Conservation (phyloP, 352 stramenopile genomes). For the Globisporangium takayamanum region DNA sequence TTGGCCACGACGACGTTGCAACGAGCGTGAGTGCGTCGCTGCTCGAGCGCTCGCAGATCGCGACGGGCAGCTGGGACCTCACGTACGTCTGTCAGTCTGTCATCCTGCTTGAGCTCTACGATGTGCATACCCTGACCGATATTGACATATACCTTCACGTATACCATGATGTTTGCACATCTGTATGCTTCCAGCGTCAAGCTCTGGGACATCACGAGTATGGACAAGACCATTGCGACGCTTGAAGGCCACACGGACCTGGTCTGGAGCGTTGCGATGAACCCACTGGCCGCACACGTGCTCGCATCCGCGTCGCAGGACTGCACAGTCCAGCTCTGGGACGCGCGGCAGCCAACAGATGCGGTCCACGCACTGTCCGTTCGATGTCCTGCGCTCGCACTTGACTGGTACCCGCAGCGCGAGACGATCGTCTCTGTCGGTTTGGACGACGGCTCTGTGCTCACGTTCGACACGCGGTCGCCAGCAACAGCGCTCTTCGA, state of each 20-base stretch:
- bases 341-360: conserved; percentile 42
- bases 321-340: conserved; percentile 66
- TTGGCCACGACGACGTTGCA: conserved; percentile 68
- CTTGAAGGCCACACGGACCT: conserved; percentile 67
- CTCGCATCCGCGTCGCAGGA: conserved; percentile 64
- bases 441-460: conserved; percentile 55
- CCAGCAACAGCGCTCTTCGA: conserved; percentile 30
- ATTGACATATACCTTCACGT: neutral
- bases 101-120: neutral
- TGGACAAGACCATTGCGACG: conserved; percentile 41
- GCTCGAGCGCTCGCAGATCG: conserved; percentile 38
- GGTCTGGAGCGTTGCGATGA: conserved; percentile 63
- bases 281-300: conserved; percentile 28
- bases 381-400: conserved; percentile 29
- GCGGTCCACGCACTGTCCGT: conserved; percentile 36
- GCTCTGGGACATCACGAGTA: conserved; percentile 55
- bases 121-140: neutral
- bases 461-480: conserved; percentile 63
- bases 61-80: conserved; percentile 62
- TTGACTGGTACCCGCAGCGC: conserved; percentile 71
- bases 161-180: neutral
- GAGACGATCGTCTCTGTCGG: conserved; percentile 51
- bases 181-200: conserved; percentile 39
- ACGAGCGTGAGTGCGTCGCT: conserved; percentile 41
- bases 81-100: conserved; percentile 27